Evolutionary conservation across 129 eudicot genomes (phyloP).

Genomic region (Dittrichia graveolens): DNA sequence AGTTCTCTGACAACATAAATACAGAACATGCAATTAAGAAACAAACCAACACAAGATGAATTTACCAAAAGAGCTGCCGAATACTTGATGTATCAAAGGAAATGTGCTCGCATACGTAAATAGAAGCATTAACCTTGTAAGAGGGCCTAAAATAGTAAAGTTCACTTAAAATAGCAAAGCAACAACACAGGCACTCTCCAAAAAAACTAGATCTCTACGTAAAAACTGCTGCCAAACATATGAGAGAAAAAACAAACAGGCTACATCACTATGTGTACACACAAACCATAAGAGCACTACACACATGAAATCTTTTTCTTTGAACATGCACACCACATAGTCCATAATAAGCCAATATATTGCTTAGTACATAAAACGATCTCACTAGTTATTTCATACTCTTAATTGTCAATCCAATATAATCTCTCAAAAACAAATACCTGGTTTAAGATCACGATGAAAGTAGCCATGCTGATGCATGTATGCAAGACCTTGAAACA

Average conservation of each 20-base stretch:
- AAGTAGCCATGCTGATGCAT: constrained; percentile 89
- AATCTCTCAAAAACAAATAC: constrained; percentile 30
- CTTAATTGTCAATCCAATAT: not conserved
- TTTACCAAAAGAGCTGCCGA: not conserved
- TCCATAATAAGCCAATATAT: not conserved
- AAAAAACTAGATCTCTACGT: not conserved
- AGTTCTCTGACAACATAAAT: constrained; percentile 57
- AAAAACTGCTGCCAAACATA: not conserved
- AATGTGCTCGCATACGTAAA: not conserved
- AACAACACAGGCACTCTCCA: not conserved
- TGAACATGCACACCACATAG: constrained; percentile 10
- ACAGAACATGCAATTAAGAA: not conserved
- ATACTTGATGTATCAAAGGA: not conserved
- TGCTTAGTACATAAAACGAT: not conserved
- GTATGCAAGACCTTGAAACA: constrained; percentile 88
- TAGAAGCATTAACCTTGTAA: not conserved
- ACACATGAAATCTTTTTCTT: not conserved
- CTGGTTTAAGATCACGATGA: constrained; percentile 97
- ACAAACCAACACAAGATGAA: not conserved
- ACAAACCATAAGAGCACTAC: constrained; percentile 1
- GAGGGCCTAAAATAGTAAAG: not conserved
- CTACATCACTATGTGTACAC: not conserved
- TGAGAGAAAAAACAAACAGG: not conserved
- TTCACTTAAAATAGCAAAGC: not conserved
- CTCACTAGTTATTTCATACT: not conserved